These are phyloP conservation scores for Cupressus sempervirens DNA, from an alignment of 75 land plant genomes.

Conservation along the genomic window DNA sequence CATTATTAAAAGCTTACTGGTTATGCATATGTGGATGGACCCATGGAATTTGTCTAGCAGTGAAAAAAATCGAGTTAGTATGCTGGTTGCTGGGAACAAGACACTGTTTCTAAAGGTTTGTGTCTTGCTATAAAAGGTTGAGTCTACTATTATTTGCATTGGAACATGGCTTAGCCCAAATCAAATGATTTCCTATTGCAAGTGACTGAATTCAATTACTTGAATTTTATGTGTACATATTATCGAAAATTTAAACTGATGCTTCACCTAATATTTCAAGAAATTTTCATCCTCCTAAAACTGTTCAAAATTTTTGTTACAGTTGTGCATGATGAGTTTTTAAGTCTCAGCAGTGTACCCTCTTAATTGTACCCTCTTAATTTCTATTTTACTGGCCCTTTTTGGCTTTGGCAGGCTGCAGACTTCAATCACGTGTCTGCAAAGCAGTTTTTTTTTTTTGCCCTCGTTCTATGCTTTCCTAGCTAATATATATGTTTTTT, in stretches of 20 bases:
- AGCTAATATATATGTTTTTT: neutral
- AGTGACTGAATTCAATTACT: neutral
- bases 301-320: neutral
- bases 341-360: neutral
- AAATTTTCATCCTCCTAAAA: neutral
- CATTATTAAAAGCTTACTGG: neutral
- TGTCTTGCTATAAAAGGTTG: neutral
- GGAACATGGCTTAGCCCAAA: neutral
- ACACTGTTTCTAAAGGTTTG: neutral
- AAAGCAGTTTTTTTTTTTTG: neutral
- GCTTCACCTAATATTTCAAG: neutral
- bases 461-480: neutral
- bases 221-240: neutral
- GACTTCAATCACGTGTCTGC: neutral
- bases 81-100: neutral
- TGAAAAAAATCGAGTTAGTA: neutral
- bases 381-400: neutral
- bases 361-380: neutral
- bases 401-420: neutral
- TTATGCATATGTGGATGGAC: neutral
- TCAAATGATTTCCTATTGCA: neutral
- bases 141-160: neutral
- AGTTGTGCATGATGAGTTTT: neutral
- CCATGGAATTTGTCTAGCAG: slow-evolving; percentile 1
- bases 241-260: neutral